Percentiles rank a stretch among this genome's conserved stretches.
Evolutionary conservation across 768 basidiomycete genomes (phyloP).

Genomic region (Sutorius australiensis): DNA sequence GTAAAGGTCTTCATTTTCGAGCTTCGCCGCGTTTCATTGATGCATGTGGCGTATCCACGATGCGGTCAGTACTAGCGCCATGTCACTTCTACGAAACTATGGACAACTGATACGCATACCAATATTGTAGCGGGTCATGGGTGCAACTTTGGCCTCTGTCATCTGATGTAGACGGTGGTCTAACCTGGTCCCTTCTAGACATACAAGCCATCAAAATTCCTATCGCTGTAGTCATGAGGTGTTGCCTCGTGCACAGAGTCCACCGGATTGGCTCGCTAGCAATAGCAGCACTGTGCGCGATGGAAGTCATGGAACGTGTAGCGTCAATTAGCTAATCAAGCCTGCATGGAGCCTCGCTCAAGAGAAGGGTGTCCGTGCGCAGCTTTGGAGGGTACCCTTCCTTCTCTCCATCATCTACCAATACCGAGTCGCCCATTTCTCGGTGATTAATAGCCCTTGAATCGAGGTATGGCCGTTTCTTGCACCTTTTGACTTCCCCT

Average conservation of each 20-base stretch:
- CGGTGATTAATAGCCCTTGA: not conserved
- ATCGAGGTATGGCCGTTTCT: not conserved
- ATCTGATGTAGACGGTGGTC: too few species aligned
- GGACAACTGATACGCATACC: not conserved
- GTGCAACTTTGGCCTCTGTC: too few species aligned
- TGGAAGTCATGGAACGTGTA: conserved; percentile 3
- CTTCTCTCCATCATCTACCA: not conserved
- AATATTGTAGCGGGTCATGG: not conserved
- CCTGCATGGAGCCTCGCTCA: conserved; percentile 9
- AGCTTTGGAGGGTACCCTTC: too few species aligned
- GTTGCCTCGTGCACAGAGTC: conserved; percentile 6
- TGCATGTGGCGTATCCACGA: not conserved
- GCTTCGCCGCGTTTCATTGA: not conserved
- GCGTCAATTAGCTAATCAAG: conserved; percentile 14
- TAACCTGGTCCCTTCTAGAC: too few species aligned
- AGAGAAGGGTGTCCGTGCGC: not conserved
- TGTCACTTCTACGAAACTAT: not conserved
- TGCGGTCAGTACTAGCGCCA: not conserved
- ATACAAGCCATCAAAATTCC: too few species aligned
- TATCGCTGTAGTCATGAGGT: not conserved
- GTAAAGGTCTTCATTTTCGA: not conserved
- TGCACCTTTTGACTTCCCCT: not conserved
- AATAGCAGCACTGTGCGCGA: too few species aligned
- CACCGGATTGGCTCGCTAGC: too few species aligned
- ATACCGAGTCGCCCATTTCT: too few species aligned